Conservation (phyloP, 2,329 filamentous ascomycete species). For the Apiospora sp. region DNA sequence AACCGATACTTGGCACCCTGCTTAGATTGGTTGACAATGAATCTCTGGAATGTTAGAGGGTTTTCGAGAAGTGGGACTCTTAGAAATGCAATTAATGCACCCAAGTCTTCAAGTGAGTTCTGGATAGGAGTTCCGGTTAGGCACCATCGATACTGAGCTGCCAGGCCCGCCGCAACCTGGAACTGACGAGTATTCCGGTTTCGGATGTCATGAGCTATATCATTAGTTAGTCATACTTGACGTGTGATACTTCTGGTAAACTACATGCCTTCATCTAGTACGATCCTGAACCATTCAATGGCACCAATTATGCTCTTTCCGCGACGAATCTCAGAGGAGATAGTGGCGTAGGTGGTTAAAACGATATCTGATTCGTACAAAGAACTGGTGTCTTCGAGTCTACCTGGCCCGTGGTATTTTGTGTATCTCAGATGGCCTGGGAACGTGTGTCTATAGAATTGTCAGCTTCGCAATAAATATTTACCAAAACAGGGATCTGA, state of each 20-base stretch:
- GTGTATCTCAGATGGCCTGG: not conserved
- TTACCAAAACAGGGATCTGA: not conserved
- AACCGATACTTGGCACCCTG: not conserved
- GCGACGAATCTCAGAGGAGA: not conserved
- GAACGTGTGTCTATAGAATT: not conserved
- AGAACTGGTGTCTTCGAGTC: not conserved
- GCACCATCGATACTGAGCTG: not conserved
- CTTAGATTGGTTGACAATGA: conserved; percentile 8
- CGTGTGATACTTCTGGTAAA: not conserved
- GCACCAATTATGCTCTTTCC: not conserved
- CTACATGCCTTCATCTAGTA: not conserved
- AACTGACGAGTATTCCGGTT: conserved; percentile 14
- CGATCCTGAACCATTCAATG: not conserved
- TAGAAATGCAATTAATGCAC: conserved; percentile 3
- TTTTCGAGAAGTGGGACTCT: conserved; percentile 19
- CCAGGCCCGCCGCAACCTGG: not conserved
- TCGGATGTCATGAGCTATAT: conserved; percentile 13
- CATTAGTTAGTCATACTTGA: not conserved
- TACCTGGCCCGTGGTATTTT: not conserved
- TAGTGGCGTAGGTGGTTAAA: not conserved
- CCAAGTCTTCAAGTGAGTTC: conserved; percentile 3
- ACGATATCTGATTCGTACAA: not conserved
- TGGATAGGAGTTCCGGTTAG: conserved; percentile 14
- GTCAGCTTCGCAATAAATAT: not conserved
- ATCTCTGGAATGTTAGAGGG: not conserved